Evolutionary conservation across 2,329 filamentous ascomycete species (phyloP), one percentile per base, ranked within the genome.

Genomic region (Cladophialophora chaetospira): DNA sequence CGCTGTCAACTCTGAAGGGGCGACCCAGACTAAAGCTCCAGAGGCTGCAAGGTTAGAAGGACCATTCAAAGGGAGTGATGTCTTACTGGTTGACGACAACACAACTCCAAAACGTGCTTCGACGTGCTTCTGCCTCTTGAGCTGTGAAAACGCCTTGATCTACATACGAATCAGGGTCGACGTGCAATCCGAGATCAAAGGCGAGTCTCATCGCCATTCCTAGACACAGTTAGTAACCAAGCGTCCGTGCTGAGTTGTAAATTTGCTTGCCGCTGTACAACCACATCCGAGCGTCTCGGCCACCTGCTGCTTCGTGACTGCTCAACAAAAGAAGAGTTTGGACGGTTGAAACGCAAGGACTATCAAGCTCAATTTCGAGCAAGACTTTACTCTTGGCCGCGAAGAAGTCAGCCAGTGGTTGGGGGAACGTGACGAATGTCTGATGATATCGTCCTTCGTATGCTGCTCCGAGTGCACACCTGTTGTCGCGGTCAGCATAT

Each of bases 301-400:
- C 73, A 17, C 69, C 73, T 5, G 73, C 75, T 3, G 72, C 73
- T 59, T 80, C 77, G 31, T 75, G 72, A 13, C 69, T 72, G 36
- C 75, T 77, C 44, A 80, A 66, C 13, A 79, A 69, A 2, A 76
- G 71, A 38, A 79, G 67, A 1, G 77, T 74, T 52, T 80, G 77
- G 5, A 77, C 73, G 3, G 77, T 79, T 3, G 77, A 75, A n/a
- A 79, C 69, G 40, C 71, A 75, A 1, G 77, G 77, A 23, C 69
- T 73, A 54, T 79, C 77, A 11, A 80, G 64, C 56, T 80, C 77
- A 3, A 78, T 72, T 35, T 79, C 76, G 6, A 80, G 61, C 4
- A 77, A 68, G 5, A 71, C 70, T 56, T 78, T 79, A 1, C 75
- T 72, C 23, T 77, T 67, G 38, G 75, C 72, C 5, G 73, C 56